Evolutionary conservation across 148 eudicot genomes (phyloP).

Genomic region (Spergularia marina): DNA sequence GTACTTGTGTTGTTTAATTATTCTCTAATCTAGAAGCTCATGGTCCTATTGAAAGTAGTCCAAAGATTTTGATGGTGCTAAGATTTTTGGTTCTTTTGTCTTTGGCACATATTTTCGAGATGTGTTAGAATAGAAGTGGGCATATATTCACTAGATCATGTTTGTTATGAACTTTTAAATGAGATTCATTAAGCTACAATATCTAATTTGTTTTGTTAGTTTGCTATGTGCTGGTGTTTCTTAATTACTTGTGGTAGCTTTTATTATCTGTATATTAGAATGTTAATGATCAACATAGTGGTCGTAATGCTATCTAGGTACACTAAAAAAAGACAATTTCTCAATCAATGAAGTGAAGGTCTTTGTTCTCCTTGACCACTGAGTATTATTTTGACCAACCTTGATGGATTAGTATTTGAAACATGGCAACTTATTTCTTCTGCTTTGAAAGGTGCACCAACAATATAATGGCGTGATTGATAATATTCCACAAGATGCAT

Average conservation of each 20-base stretch:
- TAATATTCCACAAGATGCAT: slow-evolving; percentile 2
- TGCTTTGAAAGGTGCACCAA: slow-evolving; percentile 5
- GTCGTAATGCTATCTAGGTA: too few relatives aligned
- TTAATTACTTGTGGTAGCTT: not conserved
- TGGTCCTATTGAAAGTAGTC: too few relatives aligned
- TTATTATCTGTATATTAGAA: too few relatives aligned
- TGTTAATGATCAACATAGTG: too few relatives aligned
- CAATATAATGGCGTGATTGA: slow-evolving; percentile 12
- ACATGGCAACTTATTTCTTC: not conserved
- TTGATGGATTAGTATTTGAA: not conserved
- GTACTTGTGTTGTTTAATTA: too few relatives aligned
- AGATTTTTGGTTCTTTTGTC: not conserved
- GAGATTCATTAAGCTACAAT: too few relatives aligned
- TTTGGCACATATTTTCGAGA: not conserved
- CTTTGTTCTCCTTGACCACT: too few relatives aligned
- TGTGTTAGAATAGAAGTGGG: not conserved
- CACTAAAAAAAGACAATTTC: too few relatives aligned
- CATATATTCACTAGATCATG: not conserved
- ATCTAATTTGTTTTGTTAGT: not conserved
- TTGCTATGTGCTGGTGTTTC: not conserved
- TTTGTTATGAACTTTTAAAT: not conserved
- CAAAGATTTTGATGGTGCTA: too few relatives aligned
- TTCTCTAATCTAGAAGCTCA: too few relatives aligned
- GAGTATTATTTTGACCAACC: too few relatives aligned
- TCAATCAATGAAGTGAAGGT: too few relatives aligned